These are phyloP conservation scores for Neofusicoccum sp. DNA, from an alignment of 2,329 filamentous ascomycete genomes.

Conservation along the genomic window DNA sequence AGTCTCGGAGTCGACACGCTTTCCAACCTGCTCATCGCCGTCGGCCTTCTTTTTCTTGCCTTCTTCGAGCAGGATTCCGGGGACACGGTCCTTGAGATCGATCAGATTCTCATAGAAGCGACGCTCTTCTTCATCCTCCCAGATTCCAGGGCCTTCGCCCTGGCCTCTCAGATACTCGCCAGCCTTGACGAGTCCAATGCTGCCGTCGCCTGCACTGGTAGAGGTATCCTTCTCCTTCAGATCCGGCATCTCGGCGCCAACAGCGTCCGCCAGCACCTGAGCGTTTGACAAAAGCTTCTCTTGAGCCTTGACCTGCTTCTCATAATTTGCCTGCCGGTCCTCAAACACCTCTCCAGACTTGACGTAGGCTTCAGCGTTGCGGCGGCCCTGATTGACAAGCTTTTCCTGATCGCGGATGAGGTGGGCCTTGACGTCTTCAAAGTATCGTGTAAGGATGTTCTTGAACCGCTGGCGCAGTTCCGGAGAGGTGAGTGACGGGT, in stretches of 20 bases:
- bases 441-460: constrained; percentile 81
- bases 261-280: constrained; percentile 82
- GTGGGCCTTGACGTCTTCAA: constrained; percentile 89
- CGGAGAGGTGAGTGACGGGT: constrained; percentile 70
- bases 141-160: constrained; percentile 88
- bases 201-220: constrained; percentile 64
- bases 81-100: constrained; percentile 93
- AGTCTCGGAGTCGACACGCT: constrained; percentile 60
- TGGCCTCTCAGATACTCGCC: constrained; percentile 90
- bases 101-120: constrained; percentile 97
- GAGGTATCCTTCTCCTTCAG: constrained; percentile 77
- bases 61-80: constrained; percentile 88
- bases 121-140: constrained; percentile 97
- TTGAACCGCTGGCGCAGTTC: constrained; percentile 84
- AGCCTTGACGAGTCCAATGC: constrained; percentile 90
- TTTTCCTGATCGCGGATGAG: constrained; percentile 89
- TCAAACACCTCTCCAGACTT: constrained; percentile 98
- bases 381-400: constrained; percentile 79
- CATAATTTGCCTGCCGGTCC: constrained; percentile 91
- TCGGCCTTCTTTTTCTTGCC: constrained; percentile 91
- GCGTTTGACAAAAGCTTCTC: constrained; percentile 88
- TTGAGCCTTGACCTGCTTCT: constrained; percentile 88
- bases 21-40: constrained; percentile 76
- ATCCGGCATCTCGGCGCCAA: constrained; percentile 91
- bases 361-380: constrained; percentile 96